phyloP scores from a whole-genome alignment of 192 early-diverging fungal genomes.

The Rhizophagus prolifer region DNA sequence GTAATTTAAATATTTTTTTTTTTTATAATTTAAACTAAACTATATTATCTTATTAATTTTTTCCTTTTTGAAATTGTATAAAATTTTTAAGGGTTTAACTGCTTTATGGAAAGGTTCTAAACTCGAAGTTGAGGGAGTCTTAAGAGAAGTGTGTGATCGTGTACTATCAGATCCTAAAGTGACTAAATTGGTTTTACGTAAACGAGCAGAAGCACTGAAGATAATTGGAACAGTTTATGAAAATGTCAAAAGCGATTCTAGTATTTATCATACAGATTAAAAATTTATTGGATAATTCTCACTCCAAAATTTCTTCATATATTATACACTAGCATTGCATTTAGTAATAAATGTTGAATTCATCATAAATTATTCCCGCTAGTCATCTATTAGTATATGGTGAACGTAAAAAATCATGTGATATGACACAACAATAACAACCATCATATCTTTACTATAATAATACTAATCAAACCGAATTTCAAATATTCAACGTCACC shows the following conservation, averaged over 20 bases:
- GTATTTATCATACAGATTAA: not conserved
- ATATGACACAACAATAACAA: too few species aligned
- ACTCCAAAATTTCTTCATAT: not conserved
- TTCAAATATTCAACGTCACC: not conserved
- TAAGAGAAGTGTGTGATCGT: conserved; percentile 89
- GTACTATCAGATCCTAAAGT: conserved; percentile 70
- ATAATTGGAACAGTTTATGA: conserved; percentile 86
- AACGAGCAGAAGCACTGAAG: conserved; percentile 78
- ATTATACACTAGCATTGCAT: not conserved
- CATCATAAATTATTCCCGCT: not conserved
- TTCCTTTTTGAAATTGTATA: not conserved
- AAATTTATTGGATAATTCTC: not conserved
- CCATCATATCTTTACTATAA: not conserved
- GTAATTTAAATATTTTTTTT: conserved; percentile 23
- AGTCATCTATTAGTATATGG: too few species aligned
- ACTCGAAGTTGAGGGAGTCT: conserved; percentile 90
- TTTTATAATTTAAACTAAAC: not conserved
- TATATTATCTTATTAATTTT: not conserved
- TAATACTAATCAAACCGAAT: not conserved
- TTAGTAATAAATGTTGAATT: not conserved
- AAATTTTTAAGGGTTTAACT: conserved; percentile 67
- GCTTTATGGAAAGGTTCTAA: conserved; percentile 93
- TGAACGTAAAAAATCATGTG: too few species aligned
- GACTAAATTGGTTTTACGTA: conserved; percentile 52
- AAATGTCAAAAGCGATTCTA: conserved; percentile 62